Base-by-base conservation (phyloP, 2,329 filamentous ascomycete species). In the Boeremia lycopersici region DNA sequence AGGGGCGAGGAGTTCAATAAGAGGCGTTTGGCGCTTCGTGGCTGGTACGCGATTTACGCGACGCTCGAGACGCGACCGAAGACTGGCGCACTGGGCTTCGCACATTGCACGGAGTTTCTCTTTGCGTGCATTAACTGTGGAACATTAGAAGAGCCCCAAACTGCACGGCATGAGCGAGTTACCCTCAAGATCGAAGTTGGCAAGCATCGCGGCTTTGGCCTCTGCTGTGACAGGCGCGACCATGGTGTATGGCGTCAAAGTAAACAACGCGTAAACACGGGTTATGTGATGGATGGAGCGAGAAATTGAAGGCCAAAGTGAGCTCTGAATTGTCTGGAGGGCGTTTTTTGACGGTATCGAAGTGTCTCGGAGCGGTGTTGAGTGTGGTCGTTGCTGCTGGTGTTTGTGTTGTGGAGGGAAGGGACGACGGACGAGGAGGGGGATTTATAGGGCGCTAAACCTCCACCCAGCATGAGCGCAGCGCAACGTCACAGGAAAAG, bases 21-120 rank as follows among this genome's bases (percentile, higher is more conserved):
- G 93, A 53, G 86, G 96, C 58, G 86, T 82, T 69, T 89, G 90
- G 56, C 93, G 87, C 60, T 96, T 78, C 13, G 87, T 83, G 65
- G 86, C 84, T 7, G 95, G 95, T 47, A 98, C 95, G 48, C 95
- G 88, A 72, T 97, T 96, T 74, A 98, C 84, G 76, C 95, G 90
- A 78, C 96, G 89, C 75, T 97, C 93, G 47, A 99, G 88, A 57
- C 93, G 88, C 56, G 91, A 88, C 57, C 89, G 86, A 34, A 98
- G 83, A 59, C 90, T 90, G 74, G 93, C 89, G 19, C 92, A 90
- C 75, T 96, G 93, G 9, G 96, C 83, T 55, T 89, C 88, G 78
- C 96, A 96, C 73, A 96, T 92, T 6, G 93, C 89, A 67, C 93
- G 86, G 57, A 98, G 81, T 74, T 93, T 92, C 65, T 93, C 86